Conservation (phyloP, 2,329 filamentous ascomycete species). For the Alternaria triticina region DNA sequence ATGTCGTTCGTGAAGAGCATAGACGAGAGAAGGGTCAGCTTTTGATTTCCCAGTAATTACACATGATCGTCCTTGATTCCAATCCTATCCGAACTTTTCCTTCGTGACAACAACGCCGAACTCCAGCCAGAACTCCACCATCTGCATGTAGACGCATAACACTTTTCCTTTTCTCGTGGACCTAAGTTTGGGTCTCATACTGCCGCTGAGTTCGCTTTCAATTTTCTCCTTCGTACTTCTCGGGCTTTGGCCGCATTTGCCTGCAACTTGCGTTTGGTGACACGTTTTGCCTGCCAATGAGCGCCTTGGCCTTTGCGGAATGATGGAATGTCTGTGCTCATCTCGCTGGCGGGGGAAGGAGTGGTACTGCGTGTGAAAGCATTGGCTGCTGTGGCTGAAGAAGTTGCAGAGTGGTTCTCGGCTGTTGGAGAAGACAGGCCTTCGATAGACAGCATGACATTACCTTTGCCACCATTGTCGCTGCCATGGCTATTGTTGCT, state of each 20-base stretch:
- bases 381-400: rapidly evolving
- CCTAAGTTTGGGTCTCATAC: no score
- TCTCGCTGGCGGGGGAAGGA: rapidly evolving
- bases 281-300: not conserved
- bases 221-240: rapidly evolving
- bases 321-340: rapidly evolving
- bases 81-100: no score
- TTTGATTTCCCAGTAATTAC: no score
- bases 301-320: not conserved
- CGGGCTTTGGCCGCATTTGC: not conserved
- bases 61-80: no score
- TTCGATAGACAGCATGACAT: not conserved
- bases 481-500: no score
- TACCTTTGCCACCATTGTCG: rapidly evolving
- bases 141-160: no score
- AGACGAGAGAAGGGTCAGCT: no score
- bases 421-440: not conserved
- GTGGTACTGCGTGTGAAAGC: rapidly evolving
- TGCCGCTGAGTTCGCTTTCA: no score
- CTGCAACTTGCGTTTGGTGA: not conserved
- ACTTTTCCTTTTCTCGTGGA: no score
- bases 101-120: no score
- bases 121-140: no score
- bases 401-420: not conserved
- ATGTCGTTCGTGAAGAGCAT: no score